These are phyloP conservation scores for Coemansia sp. DNA, from an alignment of 192 early-diverging fungal genomes.

Conservation along the genomic window DNA sequence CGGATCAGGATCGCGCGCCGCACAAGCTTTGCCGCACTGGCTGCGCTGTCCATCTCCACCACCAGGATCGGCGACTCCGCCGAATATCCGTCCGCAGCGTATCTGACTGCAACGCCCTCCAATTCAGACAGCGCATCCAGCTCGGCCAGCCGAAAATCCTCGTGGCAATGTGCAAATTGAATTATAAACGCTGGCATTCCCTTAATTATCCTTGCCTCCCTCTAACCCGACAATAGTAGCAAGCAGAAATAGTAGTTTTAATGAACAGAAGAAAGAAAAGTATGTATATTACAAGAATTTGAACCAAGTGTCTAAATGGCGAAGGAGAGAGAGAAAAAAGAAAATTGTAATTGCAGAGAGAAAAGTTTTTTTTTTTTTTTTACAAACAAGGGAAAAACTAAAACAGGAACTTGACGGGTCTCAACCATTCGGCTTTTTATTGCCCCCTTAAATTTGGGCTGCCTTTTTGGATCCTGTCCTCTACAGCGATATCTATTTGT, in stretches of 20 bases:
- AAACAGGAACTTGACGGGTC: no score
- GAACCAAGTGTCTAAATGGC: no score
- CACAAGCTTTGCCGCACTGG: constrained; percentile 71
- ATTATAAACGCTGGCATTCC: constrained; percentile 56
- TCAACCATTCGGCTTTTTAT: no score
- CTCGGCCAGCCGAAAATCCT: constrained; percentile 79
- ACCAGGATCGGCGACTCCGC: constrained; percentile 78
- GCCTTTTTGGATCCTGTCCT: no score
- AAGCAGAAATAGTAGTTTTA: neutral
- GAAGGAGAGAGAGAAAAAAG: no score
- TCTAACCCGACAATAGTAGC: neutral
- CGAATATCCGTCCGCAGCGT: constrained; percentile 62
- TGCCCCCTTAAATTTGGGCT: no score
- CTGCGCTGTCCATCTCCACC: constrained; percentile 67
- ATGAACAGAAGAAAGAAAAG: neutral
- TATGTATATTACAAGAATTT: neutral
- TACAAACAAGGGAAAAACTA: no score
- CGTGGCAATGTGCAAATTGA: constrained; percentile 73
- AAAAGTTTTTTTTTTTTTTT: no score
- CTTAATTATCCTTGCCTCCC: neutral
- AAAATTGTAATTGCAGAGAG: no score
- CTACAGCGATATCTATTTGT: no score
- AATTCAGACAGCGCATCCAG: constrained; percentile 79
- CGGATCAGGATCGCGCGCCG: constrained; percentile 80
- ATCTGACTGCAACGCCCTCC: constrained; percentile 69